These are phyloP conservation scores for Cytospora schulzeri DNA, from an alignment of 2,329 filamentous ascomycete genomes.

Conservation along the genomic window DNA sequence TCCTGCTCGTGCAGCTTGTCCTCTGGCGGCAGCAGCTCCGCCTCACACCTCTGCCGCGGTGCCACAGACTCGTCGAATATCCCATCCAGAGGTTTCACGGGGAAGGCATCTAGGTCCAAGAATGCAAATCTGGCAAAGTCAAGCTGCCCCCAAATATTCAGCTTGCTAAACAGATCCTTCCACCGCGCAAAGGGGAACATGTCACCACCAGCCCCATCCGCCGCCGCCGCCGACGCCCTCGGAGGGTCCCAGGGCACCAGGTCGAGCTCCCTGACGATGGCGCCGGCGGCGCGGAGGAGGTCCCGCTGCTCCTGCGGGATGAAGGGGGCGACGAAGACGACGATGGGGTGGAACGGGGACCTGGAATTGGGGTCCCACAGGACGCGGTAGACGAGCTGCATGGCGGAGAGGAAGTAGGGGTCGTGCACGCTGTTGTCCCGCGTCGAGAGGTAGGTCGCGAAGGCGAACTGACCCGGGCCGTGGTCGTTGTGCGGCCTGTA, in stretches of 20 bases:
- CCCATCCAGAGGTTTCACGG: constrained; percentile 19
- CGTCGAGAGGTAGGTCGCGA: constrained; percentile 34
- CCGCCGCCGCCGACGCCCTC: constrained; percentile 2
- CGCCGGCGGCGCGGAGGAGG: constrained; percentile 23
- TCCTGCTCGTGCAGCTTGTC: constrained; percentile 17
- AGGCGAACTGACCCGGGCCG: constrained; percentile 23
- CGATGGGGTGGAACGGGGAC: constrained; percentile 18
- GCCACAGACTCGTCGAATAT: constrained; percentile 18
- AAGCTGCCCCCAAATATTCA: constrained; percentile 27
- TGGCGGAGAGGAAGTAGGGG: constrained; percentile 27
- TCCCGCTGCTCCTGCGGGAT: constrained; percentile 26
- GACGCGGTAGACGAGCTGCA: constrained; percentile 27
- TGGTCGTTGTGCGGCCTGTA: constrained; percentile 26
- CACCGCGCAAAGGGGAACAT: constrained; percentile 26
- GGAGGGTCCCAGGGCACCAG: constrained; percentile 27
- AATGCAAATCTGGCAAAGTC: constrained; percentile 21
- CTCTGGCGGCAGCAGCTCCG: constrained; percentile 20
- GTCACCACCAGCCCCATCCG: not conserved
- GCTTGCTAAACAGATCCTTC: constrained; percentile 27
- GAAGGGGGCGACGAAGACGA: constrained; percentile 27
- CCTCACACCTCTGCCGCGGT: constrained; percentile 19
- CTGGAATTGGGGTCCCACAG: constrained; percentile 25
- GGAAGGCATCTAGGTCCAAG: constrained; percentile 26
- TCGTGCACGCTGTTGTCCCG: constrained; percentile 25
- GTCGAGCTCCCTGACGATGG: constrained; percentile 24